phyloP scores from a whole-genome alignment of 2,329 filamentous ascomycete genomes.

The Colletotrichum karsti region DNA sequence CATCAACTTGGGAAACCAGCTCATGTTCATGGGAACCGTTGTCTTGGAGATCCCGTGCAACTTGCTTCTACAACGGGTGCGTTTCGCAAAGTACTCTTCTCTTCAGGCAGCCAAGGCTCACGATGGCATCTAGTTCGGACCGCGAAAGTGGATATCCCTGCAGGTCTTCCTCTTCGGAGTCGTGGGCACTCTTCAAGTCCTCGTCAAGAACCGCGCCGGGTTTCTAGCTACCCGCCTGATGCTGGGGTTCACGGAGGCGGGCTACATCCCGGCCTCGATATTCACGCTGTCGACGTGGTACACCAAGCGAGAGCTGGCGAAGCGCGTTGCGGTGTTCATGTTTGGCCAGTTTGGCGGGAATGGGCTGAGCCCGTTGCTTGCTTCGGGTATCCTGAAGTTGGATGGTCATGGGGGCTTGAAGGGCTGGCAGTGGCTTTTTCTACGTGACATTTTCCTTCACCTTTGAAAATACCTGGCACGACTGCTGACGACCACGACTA shows the following conservation, averaged over 20 bases:
- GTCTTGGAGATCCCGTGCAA: constrained; percentile 62
- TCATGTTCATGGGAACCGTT: constrained; percentile 61
- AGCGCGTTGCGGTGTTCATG: constrained; percentile 58
- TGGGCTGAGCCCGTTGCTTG: constrained; percentile 56
- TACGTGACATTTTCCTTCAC: constrained; percentile 42
- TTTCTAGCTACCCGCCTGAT: constrained; percentile 53
- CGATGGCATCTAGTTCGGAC: constrained; percentile 45
- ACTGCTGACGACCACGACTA: constrained; percentile 25
- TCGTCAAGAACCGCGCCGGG: constrained; percentile 49
- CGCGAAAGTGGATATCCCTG: constrained; percentile 56
- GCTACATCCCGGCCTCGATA: constrained; percentile 60
- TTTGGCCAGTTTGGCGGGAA: constrained; percentile 63
- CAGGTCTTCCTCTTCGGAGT: constrained; percentile 59
- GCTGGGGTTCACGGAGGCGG: constrained; percentile 57
- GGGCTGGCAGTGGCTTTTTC: constrained; percentile 61
- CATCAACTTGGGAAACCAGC: constrained; percentile 61
- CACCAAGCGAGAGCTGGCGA: constrained; percentile 51
- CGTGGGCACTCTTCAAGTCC: constrained; percentile 53
- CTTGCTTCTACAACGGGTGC: constrained; percentile 46
- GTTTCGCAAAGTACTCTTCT: neutral
- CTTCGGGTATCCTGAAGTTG: constrained; percentile 55
- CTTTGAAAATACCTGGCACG: neutral
- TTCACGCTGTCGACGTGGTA: constrained; percentile 63
- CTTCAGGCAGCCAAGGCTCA: neutral
- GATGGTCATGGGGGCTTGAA: constrained; percentile 47